These are phyloP conservation scores for Sparassis latifolia DNA, from an alignment of 1,284 basidiomycete genomes.

Conservation along the genomic window DNA sequence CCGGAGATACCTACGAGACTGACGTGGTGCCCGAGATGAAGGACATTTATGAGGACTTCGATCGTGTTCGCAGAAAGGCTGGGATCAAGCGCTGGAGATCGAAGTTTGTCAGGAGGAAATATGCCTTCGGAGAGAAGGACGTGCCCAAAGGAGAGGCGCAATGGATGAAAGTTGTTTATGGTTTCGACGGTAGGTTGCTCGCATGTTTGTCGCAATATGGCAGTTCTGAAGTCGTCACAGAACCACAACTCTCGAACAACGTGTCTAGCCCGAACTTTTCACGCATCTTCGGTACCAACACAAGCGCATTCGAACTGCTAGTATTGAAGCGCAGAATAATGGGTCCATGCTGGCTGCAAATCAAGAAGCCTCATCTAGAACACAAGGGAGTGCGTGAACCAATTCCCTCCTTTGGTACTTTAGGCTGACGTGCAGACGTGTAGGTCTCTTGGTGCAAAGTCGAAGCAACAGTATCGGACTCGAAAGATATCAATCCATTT, in stretches of 20 bases:
- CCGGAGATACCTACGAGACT: constrained; percentile 52
- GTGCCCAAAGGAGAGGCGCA: constrained; percentile 44
- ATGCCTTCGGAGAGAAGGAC: constrained; percentile 87
- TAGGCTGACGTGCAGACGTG: constrained; percentile 95
- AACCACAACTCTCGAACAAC: constrained; percentile 63
- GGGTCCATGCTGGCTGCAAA: too few species aligned
- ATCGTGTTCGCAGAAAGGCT: constrained; percentile 66
- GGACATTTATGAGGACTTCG: constrained; percentile 85
- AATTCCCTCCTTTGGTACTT: constrained; percentile 37
- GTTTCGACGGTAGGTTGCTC: constrained; percentile 29
- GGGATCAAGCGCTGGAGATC: constrained; percentile 76
- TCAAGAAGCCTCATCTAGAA: constrained; percentile 47
- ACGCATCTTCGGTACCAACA: too few species aligned
- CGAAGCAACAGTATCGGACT: too few species aligned
- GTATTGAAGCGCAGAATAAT: too few species aligned
- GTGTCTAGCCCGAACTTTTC: too few species aligned
- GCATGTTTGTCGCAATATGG: constrained; percentile 33
- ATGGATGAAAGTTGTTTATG: too few species aligned
- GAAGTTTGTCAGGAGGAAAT: constrained; percentile 86
- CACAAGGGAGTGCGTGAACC: constrained; percentile 87
- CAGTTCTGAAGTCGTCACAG: constrained; percentile 22
- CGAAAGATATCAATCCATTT: constrained; percentile 77
- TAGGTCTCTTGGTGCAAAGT: constrained; percentile 78
- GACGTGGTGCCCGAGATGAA: constrained; percentile 21
- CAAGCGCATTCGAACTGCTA: too few species aligned